These are phyloP conservation scores for Brachypodium distachyon DNA, from an alignment of 202 grass and related monocot species.

Conservation along the genomic window DNA sequence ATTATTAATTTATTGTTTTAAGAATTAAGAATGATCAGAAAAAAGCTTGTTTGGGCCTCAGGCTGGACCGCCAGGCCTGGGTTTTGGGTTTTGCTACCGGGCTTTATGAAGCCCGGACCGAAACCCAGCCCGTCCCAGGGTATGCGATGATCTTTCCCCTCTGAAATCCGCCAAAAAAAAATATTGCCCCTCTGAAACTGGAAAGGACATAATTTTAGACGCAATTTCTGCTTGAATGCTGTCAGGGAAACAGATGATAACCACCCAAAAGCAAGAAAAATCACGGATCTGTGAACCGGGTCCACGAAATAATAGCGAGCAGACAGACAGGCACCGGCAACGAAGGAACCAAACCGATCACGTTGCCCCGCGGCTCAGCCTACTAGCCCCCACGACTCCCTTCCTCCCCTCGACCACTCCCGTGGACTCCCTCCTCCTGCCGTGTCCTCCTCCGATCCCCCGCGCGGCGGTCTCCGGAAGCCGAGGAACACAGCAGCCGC, in stretches of 20 bases:
- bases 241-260: background rate
- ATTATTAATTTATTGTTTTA: too few relatives aligned
- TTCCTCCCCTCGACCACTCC: conserved; percentile 29
- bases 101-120: too few relatives aligned
- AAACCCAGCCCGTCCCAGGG: too few relatives aligned
- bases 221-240: background rate
- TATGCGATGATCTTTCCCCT: too few relatives aligned
- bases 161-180: too few relatives aligned
- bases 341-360: conserved; percentile 22
- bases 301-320: conserved; percentile 18
- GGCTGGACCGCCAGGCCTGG: too few relatives aligned
- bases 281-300: conserved; percentile 29
- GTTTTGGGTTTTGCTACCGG: too few relatives aligned
- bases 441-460: background rate
- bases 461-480: conserved; percentile 30
- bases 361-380: conserved; percentile 23
- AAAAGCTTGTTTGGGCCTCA: too few relatives aligned
- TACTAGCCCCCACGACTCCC: conserved; percentile 37
- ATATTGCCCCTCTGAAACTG: background rate
- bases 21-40: too few relatives aligned
- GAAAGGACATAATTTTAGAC: background rate
- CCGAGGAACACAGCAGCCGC: conserved; percentile 17
- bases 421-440: conserved; percentile 36
- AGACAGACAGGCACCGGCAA: conserved; percentile 38
- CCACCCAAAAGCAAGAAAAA: background rate